Base-by-base conservation (phyloP, 768 basidiomycete species). In the Symmetrospora coprosmae region DNA sequence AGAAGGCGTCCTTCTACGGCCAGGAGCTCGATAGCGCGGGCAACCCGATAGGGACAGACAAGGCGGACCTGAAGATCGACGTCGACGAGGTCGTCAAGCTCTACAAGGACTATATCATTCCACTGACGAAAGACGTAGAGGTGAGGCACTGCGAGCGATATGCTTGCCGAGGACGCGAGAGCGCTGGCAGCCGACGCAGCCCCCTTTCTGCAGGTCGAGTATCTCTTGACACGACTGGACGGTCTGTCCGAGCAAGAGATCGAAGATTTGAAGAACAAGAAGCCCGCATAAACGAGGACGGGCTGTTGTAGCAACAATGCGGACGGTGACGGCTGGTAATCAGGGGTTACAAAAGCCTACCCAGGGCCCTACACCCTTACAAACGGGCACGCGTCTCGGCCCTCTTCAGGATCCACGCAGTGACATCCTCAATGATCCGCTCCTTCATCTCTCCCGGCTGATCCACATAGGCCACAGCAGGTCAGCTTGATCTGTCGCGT, bases 101-200 rank as follows among this genome's bases (percentile, higher is more conserved):
- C 64, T 99, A 99, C 70, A 83, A 90, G 70, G 86, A 84, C 69
- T 89, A 84, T 68, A 90, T 99, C 65, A 99, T 99, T 61, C 94
- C 94, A 8, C 72, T 99, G 65, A 99, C 94, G 0, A 96, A 92
- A 73, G 89, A 94, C 70, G 87, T 99, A 60, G 94, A 99, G 87
- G 92, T 92, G 70, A 46, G 75, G 67, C n/a, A n/a, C n/a, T n/a
- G n/a, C n/a, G n/a, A n/a, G n/a, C n/a, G n/a, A n/a, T 14, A 23
- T 23, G 25, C 8, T 60, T 1, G 1, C 11, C 30, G n/a, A 6
- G 43, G 19, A 21, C n/a, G 7, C 43, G 8, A 7, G 43, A 45
- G 19, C 43, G n/a, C n/a, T n/a, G n/a, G n/a, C n/a, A n/a, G n/a
- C n/a, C n/a, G n/a, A n/a, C n/a, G n/a, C n/a, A n/a, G n/a, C n/a